Conservation (phyloP, 2,329 filamentous ascomycete genomes). For the Fusarium sterilihyphosum region DNA sequence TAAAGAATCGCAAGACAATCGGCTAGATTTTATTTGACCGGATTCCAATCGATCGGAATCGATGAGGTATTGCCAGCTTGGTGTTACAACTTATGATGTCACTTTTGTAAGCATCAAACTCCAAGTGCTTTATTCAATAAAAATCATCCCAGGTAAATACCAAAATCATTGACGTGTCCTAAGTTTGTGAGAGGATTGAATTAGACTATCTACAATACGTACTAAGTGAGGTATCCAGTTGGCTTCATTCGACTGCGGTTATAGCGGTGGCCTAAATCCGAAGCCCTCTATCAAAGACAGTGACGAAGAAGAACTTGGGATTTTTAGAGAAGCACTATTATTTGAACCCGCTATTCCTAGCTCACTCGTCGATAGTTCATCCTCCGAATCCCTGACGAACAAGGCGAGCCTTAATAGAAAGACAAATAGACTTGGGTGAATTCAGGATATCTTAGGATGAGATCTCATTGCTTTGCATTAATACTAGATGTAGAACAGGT, state of each 20-base stretch:
- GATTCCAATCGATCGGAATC: conserved; percentile 15
- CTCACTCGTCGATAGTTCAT: neutral
- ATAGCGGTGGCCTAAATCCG: neutral
- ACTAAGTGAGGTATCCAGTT: neutral
- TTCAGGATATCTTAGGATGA: neutral
- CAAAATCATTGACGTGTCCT: neutral
- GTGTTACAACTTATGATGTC: conserved; percentile 34
- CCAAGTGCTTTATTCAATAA: neutral
- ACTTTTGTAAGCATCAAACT: conserved; percentile 11
- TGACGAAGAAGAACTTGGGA: neutral
- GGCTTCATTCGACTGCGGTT: neutral
- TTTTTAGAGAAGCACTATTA: neutral
- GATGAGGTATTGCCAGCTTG: conserved; percentile 22
- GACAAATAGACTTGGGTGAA: neutral
- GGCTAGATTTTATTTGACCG: neutral
- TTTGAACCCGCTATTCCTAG: neutral
- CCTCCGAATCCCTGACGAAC: neutral
- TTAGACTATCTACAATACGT: neutral
- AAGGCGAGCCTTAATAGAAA: neutral
- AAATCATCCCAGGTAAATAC: neutral
- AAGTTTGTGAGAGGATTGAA: neutral
- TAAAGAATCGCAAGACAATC: neutral
- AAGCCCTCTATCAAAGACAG: neutral
- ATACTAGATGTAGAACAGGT: neutral
- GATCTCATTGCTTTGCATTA: neutral